Evolutionary conservation across 176 grass and related monocot species (phyloP), one percentile per base, ranked within the genome.

Genomic region (Oryza rufipogon): DNA sequence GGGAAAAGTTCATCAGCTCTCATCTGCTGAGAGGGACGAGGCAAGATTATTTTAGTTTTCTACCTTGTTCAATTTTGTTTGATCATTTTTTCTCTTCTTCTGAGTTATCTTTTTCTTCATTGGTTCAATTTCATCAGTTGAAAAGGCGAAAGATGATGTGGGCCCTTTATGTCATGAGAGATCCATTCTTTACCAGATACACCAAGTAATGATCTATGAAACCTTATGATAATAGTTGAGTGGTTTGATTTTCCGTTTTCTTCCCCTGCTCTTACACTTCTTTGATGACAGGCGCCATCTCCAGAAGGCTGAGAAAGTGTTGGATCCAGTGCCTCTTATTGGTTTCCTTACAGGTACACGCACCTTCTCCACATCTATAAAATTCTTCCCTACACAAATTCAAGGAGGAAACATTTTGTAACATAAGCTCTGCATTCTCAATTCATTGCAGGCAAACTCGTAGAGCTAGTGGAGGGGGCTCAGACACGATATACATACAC

Each of bases 401-500:
- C 12, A 46, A 26, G 23, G 36, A 32, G 15, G 83, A 64, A 44
- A n/a, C 38, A 25, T 75, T 48, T 52, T 75, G 12, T 25, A 69
- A 74, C 19, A 63, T 75, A 52, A 71, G 12, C 9, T 23, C 30
- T 20, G 16, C 63, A 26, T 70, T 11, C 51, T 75, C 52, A 64
- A 70, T 75, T 73, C 47, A 15, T 52, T 77, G 44, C 88, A 99
- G 93, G 87, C 81, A 96, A 99, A 88, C 74, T 99, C 51, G 11
- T 92, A n/a, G 96, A 96, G 81, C 88, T 99, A 79, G 42, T 99
- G 67, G 94, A 89, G 78, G 96, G 93, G 33, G 90, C 85, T 84
- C 96, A 99, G 81, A 92, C 96, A 74, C 79, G 93, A 25, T 99
- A 99, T 39, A 99, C 96, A 0, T 99, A 99, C 68, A 96, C 91